Evolutionary conservation across 1,139 yeast genomes (phyloP).

Genomic region (Lodderomyces oxycetoniae): DNA sequence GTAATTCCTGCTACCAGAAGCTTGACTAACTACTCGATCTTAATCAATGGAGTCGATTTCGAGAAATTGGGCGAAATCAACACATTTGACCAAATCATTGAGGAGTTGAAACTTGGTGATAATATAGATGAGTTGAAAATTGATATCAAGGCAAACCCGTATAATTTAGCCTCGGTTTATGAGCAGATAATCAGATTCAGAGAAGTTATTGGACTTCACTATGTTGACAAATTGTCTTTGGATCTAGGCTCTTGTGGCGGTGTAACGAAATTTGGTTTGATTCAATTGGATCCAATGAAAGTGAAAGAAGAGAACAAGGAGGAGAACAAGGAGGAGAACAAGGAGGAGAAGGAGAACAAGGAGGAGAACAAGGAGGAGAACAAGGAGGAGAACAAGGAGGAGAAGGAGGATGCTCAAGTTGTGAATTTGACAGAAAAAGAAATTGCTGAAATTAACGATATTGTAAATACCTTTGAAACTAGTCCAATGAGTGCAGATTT

Average conservation of each 20-base stretch:
- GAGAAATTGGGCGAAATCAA: conserved; percentile 30
- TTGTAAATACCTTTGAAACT: conserved; percentile 10
- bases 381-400: conserved; percentile 9
- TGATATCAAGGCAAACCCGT: conserved; percentile 30
- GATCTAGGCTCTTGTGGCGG: conserved; percentile 27
- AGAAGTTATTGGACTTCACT: conserved; percentile 43
- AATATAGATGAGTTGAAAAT: conserved; percentile 19
- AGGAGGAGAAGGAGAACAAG: conserved; percentile 11
- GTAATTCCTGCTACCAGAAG: conserved; percentile 53
- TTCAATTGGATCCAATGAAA: conserved; percentile 26
- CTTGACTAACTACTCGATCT: conserved; percentile 56
- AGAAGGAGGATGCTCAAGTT: conserved; percentile 8
- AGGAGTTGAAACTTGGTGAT: conserved; percentile 21
- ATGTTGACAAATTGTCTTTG: conserved; percentile 28
- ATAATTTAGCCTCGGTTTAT: conserved; percentile 35
- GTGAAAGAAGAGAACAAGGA: conserved; percentile 4
- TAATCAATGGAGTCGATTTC: conserved; percentile 32
- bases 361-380: conserved; percentile 9
- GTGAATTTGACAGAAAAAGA: conserved; percentile 8
- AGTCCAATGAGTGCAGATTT: conserved; percentile 17
- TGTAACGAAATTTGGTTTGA: conserved; percentile 25
- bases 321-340: conserved; percentile 8
- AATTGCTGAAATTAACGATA: conserved; percentile 10
- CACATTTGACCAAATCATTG: conserved; percentile 29
- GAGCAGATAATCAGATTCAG: conserved; percentile 41